These are phyloP conservation scores for Tylopilus plumbeoviolaceoides DNA, from an alignment of 768 basidiomycete genomes.

Conservation along the genomic window DNA sequence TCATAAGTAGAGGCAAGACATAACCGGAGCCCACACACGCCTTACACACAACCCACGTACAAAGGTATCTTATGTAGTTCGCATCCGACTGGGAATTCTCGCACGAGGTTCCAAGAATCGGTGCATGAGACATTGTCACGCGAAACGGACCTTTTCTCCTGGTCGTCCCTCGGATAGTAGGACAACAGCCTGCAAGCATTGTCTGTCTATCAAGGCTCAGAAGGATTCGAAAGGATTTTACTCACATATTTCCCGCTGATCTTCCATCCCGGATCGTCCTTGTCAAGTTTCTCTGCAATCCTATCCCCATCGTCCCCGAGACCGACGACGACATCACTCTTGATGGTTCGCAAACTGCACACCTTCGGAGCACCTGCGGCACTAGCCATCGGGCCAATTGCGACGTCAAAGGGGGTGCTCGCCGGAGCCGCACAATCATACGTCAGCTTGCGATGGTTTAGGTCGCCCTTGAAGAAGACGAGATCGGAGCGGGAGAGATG, in stretches of 20 bases:
- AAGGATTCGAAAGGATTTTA: constrained; percentile 12
- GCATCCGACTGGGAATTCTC: background rate
- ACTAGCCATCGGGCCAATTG: constrained; percentile 91
- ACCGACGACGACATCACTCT: constrained; percentile 93
- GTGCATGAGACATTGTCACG: constrained; percentile 29
- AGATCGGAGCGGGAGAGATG: constrained; percentile 87
- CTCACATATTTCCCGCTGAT: constrained; percentile 95
- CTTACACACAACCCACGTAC: background rate
- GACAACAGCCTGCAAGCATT: constrained; percentile 59
- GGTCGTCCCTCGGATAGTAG: constrained; percentile 85
- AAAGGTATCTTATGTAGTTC: background rate
- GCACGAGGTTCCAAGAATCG: background rate
- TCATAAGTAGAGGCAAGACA: background rate
- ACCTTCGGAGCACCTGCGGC: constrained; percentile 84
- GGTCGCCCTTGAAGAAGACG: constrained; percentile 91
- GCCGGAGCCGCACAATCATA: constrained; percentile 85
- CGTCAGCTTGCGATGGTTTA: constrained; percentile 89
- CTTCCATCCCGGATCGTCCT: constrained; percentile 91
- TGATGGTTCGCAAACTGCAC: constrained; percentile 86
- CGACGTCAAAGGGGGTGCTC: constrained; percentile 82
- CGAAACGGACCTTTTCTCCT: constrained; percentile 82
- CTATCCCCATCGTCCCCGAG: constrained; percentile 65
- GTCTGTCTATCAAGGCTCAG: constrained; percentile 5
- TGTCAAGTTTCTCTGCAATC: constrained; percentile 75
- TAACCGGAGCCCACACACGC: background rate